These are phyloP conservation scores for Pythium rishiriense DNA, from an alignment of 352 stramenopile species.

Conservation along the genomic window DNA sequence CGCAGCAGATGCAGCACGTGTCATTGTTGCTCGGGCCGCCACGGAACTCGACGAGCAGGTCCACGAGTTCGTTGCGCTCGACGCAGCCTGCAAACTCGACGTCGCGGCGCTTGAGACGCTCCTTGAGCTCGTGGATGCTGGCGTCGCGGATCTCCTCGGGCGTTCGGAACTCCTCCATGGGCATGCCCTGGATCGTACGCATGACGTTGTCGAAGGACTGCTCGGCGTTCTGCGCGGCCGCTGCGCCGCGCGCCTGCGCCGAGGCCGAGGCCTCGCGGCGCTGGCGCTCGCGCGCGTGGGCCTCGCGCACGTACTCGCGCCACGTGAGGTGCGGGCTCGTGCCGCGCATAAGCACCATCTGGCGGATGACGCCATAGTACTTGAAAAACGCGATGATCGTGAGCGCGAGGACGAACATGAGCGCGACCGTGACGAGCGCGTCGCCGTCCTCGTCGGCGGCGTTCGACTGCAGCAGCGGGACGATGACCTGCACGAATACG, in stretches of 20 bases:
- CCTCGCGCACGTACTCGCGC: slow-evolving; percentile 57
- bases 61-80: slow-evolving; percentile 70
- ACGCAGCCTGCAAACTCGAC: slow-evolving; percentile 63
- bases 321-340: slow-evolving; percentile 59
- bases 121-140: slow-evolving; percentile 70
- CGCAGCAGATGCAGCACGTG: slow-evolving; percentile 87
- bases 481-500: slow-evolving; percentile 75
- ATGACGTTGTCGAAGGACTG: slow-evolving; percentile 74
- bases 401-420: slow-evolving; percentile 55
- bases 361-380: slow-evolving; percentile 57
- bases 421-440: slow-evolving; percentile 49
- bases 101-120: slow-evolving; percentile 66
- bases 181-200: slow-evolving; percentile 79
- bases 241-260: slow-evolving; percentile 35
- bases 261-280: slow-evolving; percentile 38
- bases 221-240: slow-evolving; percentile 28
- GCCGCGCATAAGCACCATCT: slow-evolving; percentile 38
- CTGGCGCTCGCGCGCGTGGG: slow-evolving; percentile 42
- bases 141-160: slow-evolving; percentile 53
- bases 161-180: slow-evolving; percentile 76
- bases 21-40: slow-evolving; percentile 82
- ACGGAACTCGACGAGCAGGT: slow-evolving; percentile 69
- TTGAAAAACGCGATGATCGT: slow-evolving; percentile 55
- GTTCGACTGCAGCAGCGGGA: slow-evolving; percentile 74
- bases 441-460: slow-evolving; percentile 55